These are phyloP conservation scores for Rubroboletus satanas DNA, from an alignment of 768 basidiomycete genomes.

Conservation along the genomic window DNA sequence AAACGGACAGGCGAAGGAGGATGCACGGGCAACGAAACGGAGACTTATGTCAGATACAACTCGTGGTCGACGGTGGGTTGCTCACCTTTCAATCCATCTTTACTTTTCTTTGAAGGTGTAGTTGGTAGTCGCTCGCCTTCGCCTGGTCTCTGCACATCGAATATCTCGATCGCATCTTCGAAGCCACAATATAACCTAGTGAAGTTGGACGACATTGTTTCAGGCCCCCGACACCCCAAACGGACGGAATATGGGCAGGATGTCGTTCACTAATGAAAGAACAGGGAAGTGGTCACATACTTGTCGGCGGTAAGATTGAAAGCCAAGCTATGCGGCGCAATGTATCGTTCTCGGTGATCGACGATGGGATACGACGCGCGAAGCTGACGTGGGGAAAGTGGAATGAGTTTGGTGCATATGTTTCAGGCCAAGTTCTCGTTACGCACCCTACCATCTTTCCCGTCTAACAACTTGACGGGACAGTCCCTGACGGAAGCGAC, in stretches of 20 bases:
- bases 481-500: constrained; percentile 78
- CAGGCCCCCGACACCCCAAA: background rate
- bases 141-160: constrained; percentile 73
- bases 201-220: background rate
- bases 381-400: constrained; percentile 44
- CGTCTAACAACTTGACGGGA: constrained; percentile 85
- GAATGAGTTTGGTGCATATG: background rate
- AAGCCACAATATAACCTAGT: constrained; percentile 78
- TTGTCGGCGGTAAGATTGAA: constrained; percentile 68
- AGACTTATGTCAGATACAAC: background rate
- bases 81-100: constrained; percentile 83
- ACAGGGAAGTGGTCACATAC: constrained; percentile 34
- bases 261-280: too few species aligned
- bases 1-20: background rate
- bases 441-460: constrained; percentile 65
- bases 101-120: constrained; percentile 70
- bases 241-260: background rate
- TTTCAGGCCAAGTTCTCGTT: background rate
- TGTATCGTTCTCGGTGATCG: constrained; percentile 88
- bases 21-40: background rate
- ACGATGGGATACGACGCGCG: constrained; percentile 90
- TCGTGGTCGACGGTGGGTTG: background rate
- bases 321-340: constrained; percentile 80
- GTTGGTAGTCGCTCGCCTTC: constrained; percentile 68
- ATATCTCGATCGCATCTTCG: constrained; percentile 81